Evolutionary conservation across 2,329 filamentous ascomycete species (phyloP).

Genomic region (Simplicillium sp.): DNA sequence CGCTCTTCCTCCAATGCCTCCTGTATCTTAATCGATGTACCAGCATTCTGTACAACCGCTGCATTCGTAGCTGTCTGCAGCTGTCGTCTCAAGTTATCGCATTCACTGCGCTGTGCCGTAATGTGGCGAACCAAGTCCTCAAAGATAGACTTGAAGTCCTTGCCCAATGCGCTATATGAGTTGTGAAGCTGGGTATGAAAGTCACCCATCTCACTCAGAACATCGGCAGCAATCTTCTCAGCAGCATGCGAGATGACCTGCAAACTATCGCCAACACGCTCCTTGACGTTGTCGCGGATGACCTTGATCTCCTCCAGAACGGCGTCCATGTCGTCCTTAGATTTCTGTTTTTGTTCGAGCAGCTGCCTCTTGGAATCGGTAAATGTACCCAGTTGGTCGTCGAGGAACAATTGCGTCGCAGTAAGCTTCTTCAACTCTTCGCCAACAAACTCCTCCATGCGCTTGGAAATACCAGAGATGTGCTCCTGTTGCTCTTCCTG

Average conservation of each 20-base stretch:
- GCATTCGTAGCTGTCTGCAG: conserved; percentile 60
- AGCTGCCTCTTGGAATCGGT: conserved; percentile 59
- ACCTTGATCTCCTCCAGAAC: conserved; percentile 86
- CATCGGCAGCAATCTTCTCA: conserved; percentile 80
- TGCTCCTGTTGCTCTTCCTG: conserved; percentile 63
- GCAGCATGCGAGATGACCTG: conserved; percentile 75
- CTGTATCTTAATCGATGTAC: conserved; percentile 57
- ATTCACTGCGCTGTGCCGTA: conserved; percentile 66
- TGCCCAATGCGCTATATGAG: conserved; percentile 75
- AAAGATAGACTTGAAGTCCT: conserved; percentile 79
- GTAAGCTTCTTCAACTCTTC: conserved; percentile 65
- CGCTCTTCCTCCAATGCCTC: conserved; percentile 69
- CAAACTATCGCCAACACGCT: conserved; percentile 73
- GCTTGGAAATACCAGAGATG: conserved; percentile 55
- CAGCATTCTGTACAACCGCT: conserved; percentile 58
- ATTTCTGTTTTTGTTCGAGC: conserved; percentile 54
- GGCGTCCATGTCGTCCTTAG: conserved; percentile 81
- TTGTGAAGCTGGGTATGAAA: conserved; percentile 78
- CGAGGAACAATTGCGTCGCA: conserved; percentile 59
- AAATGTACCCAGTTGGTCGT: conserved; percentile 60
- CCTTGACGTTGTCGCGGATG: conserved; percentile 82
- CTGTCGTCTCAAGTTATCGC: conserved; percentile 61
- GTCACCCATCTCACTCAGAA: conserved; percentile 73
- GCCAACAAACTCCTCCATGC: conserved; percentile 69
- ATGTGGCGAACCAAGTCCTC: conserved; percentile 71